Conservation (phyloP, 108 stramenopile genomes). For the Bacterosira constricta region DNA sequence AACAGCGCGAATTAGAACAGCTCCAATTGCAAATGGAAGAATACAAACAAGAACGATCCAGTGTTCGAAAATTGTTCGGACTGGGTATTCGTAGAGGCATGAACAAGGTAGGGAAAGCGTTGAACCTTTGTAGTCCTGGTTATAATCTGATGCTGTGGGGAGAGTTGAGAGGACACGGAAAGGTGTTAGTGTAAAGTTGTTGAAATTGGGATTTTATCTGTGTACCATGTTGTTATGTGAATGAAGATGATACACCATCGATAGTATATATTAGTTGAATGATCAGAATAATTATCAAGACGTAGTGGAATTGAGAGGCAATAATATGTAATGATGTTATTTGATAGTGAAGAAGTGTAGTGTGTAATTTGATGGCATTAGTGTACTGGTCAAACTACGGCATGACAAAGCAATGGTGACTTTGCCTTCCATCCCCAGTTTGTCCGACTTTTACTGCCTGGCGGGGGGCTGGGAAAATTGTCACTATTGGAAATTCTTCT, state of each 20-base stretch:
- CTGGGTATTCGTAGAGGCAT: slow-evolving; percentile 11
- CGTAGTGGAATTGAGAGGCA: not conserved
- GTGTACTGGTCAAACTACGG: too few relatives aligned
- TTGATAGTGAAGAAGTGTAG: too few relatives aligned
- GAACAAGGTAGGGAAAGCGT: slow-evolving; percentile 22
- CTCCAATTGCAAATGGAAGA: slow-evolving; percentile 16
- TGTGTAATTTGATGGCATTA: too few relatives aligned
- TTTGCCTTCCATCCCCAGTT: too few relatives aligned
- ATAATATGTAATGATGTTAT: not conserved
- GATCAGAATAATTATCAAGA: not conserved
- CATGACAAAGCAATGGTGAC: too few relatives aligned
- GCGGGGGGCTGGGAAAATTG: too few relatives aligned
- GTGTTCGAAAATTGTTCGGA: slow-evolving; percentile 19
- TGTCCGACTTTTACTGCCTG: too few relatives aligned
- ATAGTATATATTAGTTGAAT: not conserved
- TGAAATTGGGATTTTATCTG: too few relatives aligned
- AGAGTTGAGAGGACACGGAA: slow-evolving; percentile 2
- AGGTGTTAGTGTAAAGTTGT: too few relatives aligned
- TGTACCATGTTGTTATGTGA: not conserved
- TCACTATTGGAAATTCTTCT: too few relatives aligned
- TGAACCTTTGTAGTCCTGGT: slow-evolving; percentile 36
- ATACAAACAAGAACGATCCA: slow-evolving; percentile 28
- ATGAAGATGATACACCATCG: not conserved
- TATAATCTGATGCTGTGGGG: slow-evolving; percentile 13
- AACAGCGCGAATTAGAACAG: slow-evolving; percentile 19